Percentiles rank a stretch among this genome's conserved stretches.
phyloP scores from a whole-genome alignment of 257 asterid species.

The Jacaranda copaia region DNA sequence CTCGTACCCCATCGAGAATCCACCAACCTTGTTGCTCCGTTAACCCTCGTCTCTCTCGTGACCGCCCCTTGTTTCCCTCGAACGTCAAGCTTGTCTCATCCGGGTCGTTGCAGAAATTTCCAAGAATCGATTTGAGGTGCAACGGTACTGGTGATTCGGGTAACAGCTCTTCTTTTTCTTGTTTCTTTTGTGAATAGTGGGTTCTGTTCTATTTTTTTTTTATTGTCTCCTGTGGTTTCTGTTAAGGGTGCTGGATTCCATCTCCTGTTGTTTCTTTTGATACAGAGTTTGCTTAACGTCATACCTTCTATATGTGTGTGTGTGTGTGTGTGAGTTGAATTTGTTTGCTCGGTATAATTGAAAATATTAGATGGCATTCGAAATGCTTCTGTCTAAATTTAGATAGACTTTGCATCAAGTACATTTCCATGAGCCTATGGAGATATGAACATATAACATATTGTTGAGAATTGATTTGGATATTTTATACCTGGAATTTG shows the following conservation, averaged over 20 bases:
- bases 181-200: neutral
- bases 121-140: slow-evolving; percentile 47
- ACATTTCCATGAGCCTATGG: neutral
- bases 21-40: slow-evolving; percentile 26
- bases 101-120: slow-evolving; percentile 31
- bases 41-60: slow-evolving; percentile 28
- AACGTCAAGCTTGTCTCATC: slow-evolving; percentile 31
- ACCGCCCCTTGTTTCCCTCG: slow-evolving; percentile 27
- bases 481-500: too few relatives aligned
- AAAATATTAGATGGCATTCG: neutral
- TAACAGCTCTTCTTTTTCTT: slow-evolving; percentile 20
- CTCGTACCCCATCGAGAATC: slow-evolving; percentile 23
- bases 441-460: neutral
- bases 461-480: neutral
- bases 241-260: neutral
- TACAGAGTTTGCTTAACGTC: neutral
- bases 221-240: neutral
- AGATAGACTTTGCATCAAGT: neutral
- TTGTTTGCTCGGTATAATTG: neutral
- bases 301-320: neutral
- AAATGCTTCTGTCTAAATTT: neutral
- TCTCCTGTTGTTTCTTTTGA: neutral
- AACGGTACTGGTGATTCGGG: slow-evolving; percentile 51
- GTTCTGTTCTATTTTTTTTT: neutral
- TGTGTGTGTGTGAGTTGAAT: neutral